These are phyloP conservation scores for Scleroderma citrinum DNA, from an alignment of 768 basidiomycete species.

Conservation along the genomic window DNA sequence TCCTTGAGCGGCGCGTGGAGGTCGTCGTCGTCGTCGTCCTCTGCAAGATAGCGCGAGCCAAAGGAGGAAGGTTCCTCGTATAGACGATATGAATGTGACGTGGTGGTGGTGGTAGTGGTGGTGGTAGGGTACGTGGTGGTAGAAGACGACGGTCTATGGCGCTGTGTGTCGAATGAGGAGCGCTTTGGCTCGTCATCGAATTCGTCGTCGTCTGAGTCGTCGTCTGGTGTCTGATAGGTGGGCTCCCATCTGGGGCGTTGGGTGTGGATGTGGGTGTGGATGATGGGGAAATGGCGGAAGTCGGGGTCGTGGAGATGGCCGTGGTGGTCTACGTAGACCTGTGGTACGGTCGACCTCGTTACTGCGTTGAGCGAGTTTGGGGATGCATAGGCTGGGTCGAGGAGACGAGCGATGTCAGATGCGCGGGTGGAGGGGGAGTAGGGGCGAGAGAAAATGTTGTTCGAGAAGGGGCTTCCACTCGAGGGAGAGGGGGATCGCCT, in stretches of 20 bases:
- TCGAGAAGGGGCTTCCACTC: slow-evolving; percentile 5
- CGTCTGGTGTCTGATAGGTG: slow-evolving; percentile 14
- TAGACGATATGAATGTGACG: slow-evolving; percentile 13
- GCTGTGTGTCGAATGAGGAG: slow-evolving; percentile 16
- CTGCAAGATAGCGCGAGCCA: slow-evolving; percentile 22
- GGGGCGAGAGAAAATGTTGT: slow-evolving; percentile 13
- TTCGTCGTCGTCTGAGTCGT: slow-evolving; percentile 29
- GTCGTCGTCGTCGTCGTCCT: slow-evolving; percentile 23
- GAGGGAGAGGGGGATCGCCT: slow-evolving; percentile 27
- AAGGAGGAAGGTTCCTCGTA: slow-evolving; percentile 27
- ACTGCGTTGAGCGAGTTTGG: slow-evolving; percentile 21
- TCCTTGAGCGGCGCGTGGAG: slow-evolving; percentile 22
- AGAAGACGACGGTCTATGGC: slow-evolving; percentile 20
- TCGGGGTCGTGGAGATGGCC: slow-evolving; percentile 66
- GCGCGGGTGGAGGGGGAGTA: slow-evolving; percentile 35
- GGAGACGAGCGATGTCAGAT: slow-evolving; percentile 54
- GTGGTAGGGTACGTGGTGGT: slow-evolving; percentile 15
- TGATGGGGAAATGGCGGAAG: slow-evolving; percentile 55
- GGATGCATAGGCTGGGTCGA: slow-evolving; percentile 56
- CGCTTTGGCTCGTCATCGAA: slow-evolving; percentile 11
- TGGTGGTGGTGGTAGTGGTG: neutral
- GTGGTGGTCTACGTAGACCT: slow-evolving; percentile 53
- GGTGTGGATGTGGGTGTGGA: slow-evolving; percentile 16
- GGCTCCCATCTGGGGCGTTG: slow-evolving; percentile 33
- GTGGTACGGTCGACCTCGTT: slow-evolving; percentile 7